Base-by-base conservation (phyloP, 345 rosid genomes). In the Salix caprea region DNA sequence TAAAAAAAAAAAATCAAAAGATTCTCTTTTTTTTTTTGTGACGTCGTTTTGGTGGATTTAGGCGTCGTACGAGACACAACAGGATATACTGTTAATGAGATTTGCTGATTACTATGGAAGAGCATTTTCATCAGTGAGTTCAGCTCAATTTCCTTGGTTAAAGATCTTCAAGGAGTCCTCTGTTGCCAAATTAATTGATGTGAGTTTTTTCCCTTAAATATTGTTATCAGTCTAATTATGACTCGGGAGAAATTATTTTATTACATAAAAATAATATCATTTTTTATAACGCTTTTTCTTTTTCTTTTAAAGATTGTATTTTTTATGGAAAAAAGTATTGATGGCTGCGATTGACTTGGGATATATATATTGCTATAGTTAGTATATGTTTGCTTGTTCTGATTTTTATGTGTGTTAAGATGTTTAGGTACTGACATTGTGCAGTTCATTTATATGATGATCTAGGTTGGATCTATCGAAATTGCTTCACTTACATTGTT, bases 71-170 rank as follows among this genome's bases (percentile, higher is more conserved):
- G 88, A 70, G 72, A 82, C 48, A 26, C 88, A 87, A 62, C 90
- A 86, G 26, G 92, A 89, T 56, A 88, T 89, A 74, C 91, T 86
- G 86, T 79, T 91, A 77, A 87, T 88, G 89, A 81, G 89, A 82
- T 87, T 91, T 81, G 91, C 92, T 26, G 89, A 91, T 85, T 91
- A 83, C 71, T 89, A 85, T 73, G 95, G 95, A 37, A 85, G 85
- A 81, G 89, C 90, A 11, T 87, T 91, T 58, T 84, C 90, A 1
- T 79, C 70, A 0, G 95, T 89, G 40, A 72, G 85, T 11, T 83
- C 89, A 13, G 88, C 89, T 21, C 91, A 84, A 24, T 91, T 89
- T 28, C 92, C 91, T 3, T 91, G 93, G 92, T 70, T 88, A 80
- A 91, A 89, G 81, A 79, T 86, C 78, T 85, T 89, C 76, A 84